Percentiles rank a stretch among this genome's conserved stretches.
These are phyloP conservation scores for Karstenula rhodostoma DNA, from an alignment of 2,329 filamentous ascomycete genomes.

Conservation along the genomic window DNA sequence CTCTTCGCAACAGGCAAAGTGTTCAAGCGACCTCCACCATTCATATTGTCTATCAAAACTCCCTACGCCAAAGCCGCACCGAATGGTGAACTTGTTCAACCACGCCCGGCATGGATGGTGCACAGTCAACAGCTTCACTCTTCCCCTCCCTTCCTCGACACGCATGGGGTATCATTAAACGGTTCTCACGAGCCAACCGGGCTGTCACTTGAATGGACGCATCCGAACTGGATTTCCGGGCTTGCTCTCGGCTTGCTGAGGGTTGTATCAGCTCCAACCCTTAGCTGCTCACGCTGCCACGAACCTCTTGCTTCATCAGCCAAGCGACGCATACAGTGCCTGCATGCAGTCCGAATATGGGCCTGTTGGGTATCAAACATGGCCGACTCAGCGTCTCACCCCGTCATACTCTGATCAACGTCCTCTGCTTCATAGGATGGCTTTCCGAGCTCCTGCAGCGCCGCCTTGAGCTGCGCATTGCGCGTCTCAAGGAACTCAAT, in stretches of 20 bases:
- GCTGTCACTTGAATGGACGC: neutral
- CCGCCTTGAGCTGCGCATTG: constrained; percentile 66
- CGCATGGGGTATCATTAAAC: constrained; percentile 4
- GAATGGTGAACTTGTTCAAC: neutral
- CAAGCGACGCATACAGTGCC: constrained; percentile 24
- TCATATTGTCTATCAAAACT: neutral
- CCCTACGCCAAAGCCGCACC: neutral
- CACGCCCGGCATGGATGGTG: neutral
- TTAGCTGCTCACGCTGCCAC: neutral
- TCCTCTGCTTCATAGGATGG: constrained; percentile 30
- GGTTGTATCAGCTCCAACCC: neutral
- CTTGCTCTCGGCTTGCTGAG: neutral
- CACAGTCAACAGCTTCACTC: neutral
- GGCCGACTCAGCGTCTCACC: constrained; percentile 36
- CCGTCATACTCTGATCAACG: constrained; percentile 48
- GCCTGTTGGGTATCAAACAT: constrained; percentile 41
- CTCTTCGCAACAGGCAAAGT: neutral
- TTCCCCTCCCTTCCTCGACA: neutral
- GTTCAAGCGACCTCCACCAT: neutral
- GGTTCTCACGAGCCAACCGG: neutral
- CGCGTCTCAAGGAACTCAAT: constrained; percentile 71
- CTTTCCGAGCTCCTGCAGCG: constrained; percentile 42
- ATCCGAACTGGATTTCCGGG: neutral
- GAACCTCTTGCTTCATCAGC: constrained; percentile 1
- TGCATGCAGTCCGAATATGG: constrained; percentile 41